Evolutionary conservation across 495 filamentous ascomycete species (phyloP).

Genomic region (Aspergillus affinis): DNA sequence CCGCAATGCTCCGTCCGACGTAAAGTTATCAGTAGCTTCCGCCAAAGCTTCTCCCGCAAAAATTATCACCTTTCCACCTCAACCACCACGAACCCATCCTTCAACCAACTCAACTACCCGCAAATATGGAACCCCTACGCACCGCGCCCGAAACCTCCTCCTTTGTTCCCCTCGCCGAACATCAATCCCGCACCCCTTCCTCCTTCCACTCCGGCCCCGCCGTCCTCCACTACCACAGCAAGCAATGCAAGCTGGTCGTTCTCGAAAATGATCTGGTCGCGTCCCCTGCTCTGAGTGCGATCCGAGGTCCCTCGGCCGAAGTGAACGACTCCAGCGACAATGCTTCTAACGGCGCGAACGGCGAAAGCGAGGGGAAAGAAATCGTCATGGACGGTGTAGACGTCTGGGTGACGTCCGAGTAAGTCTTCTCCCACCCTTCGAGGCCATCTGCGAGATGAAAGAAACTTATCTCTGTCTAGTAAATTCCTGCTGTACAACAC

Average conservation of each 20-base stretch:
- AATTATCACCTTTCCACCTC: slow-evolving; percentile 5
- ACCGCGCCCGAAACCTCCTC: slow-evolving; percentile 47
- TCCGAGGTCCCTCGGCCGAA: slow-evolving; percentile 23
- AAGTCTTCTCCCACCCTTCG: slow-evolving; percentile 27
- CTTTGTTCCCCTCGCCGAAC: slow-evolving; percentile 73
- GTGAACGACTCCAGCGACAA: slow-evolving; percentile 22
- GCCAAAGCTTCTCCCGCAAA: slow-evolving; percentile 5
- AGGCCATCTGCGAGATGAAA: slow-evolving; percentile 1
- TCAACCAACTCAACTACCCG: slow-evolving; percentile 1
- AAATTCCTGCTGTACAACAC: slow-evolving; percentile 72
- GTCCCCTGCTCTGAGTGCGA: slow-evolving; percentile 28
- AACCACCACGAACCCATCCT: slow-evolving; percentile 5
- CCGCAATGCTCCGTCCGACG: neutral
- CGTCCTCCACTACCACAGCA: slow-evolving; percentile 73
- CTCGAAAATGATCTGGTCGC: slow-evolving; percentile 40
- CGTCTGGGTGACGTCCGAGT: slow-evolving; percentile 80
- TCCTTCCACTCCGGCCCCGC: slow-evolving; percentile 80
- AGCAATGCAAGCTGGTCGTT: slow-evolving; percentile 60
- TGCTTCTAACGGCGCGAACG: slow-evolving; percentile 6
- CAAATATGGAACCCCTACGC: slow-evolving; percentile 50
- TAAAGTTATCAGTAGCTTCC: neutral
- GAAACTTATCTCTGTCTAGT: slow-evolving; percentile 38
- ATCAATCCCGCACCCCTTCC: slow-evolving; percentile 80
- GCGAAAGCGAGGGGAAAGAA: slow-evolving; percentile 41
- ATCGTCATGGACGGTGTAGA: slow-evolving; percentile 56